These are phyloP conservation scores for Penicillium aurantiogriseum DNA, from an alignment of 2,329 filamentous ascomycete genomes.

Conservation along the genomic window DNA sequence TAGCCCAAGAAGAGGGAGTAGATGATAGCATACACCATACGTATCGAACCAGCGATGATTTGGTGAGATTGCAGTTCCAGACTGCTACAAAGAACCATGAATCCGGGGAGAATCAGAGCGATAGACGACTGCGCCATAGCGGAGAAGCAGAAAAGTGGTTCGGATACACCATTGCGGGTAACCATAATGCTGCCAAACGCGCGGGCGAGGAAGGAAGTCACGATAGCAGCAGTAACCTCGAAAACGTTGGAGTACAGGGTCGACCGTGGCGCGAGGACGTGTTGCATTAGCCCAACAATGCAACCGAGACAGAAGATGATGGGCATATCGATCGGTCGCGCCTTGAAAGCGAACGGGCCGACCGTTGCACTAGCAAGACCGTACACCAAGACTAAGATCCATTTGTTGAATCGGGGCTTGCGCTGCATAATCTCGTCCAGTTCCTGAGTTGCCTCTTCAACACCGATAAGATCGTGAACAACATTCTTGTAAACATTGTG, in stretches of 20 bases:
- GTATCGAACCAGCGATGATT: slow-evolving; percentile 70
- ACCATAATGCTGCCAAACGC: slow-evolving; percentile 64
- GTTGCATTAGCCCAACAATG: slow-evolving; percentile 71
- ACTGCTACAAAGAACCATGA: slow-evolving; percentile 60
- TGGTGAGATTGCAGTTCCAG: slow-evolving; percentile 69
- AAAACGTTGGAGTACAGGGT: slow-evolving; percentile 67
- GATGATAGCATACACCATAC: slow-evolving; percentile 72
- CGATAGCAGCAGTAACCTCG: slow-evolving; percentile 63
- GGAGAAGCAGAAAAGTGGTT: slow-evolving; percentile 66
- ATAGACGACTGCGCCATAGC: slow-evolving; percentile 71
- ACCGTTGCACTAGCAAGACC: slow-evolving; percentile 74
- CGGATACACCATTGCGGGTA: slow-evolving; percentile 39
- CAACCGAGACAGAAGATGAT: slow-evolving; percentile 75
- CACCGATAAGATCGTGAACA: slow-evolving; percentile 49
- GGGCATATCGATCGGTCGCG: slow-evolving; percentile 75
- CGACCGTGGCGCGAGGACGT: slow-evolving; percentile 72
- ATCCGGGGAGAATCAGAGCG: slow-evolving; percentile 70
- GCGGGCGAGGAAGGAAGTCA: slow-evolving; percentile 68
- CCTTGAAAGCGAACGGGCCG: slow-evolving; percentile 77
- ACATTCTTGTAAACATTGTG: slow-evolving; percentile 52
- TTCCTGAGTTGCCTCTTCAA: slow-evolving; percentile 47
- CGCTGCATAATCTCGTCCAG: slow-evolving; percentile 57
- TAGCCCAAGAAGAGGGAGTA: slow-evolving; percentile 73
- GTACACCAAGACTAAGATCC: slow-evolving; percentile 64
- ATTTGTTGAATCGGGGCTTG: slow-evolving; percentile 56